Base-by-base conservation (phyloP, 306 rosid species). In the Sesbania bispinosa region DNA sequence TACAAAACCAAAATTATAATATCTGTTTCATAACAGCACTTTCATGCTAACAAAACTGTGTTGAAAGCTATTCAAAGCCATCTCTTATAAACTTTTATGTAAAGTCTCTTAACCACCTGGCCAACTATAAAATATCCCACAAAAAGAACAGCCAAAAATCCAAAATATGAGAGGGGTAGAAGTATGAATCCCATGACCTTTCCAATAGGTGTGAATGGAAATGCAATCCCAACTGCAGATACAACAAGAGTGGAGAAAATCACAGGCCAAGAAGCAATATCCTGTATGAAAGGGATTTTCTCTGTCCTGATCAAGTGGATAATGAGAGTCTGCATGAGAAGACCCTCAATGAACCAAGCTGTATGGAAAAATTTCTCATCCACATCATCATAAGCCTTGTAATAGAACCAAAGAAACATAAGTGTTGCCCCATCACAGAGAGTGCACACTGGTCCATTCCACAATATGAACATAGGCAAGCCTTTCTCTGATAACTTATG, bases 371-470 rank as follows among this genome's bases (percentile, higher is more conserved):
- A 91, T 11, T n/a, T 36, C 18, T 48, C 62, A 43, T 82, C 78
- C 0, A 4, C 29, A 5, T 46, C 8, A 42, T 10, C 13, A 8
- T 20, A 11, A 35, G 76, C 62, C 51, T 80, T 46, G 61, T 83
- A 88, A 74, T 86, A 91, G 66, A 76, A 78, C 79, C 77, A 86
- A 35, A 91, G 60, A 79, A 88, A 87, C 69, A 88, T 2, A 15
- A 91, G 90, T 38, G 97, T 19, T 46, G 80, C 50, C 24, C 80
- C 87, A 47, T 91, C 97, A 79, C 88, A 88, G 0, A 88, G 41
- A 27, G 89, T 88, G 75, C 96, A 91, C 35, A 88, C 88, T 6
- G 96, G 95, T n/a, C 77, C 92, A 58, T 91, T 91, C 96, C 97
- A 91, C 43, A 91, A 3, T 50, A 87, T 79, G 87, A 89, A 89